Evolutionary conservation across 768 basidiomycete genomes (phyloP).

Genomic region (Agrocybe chaxingu): DNA sequence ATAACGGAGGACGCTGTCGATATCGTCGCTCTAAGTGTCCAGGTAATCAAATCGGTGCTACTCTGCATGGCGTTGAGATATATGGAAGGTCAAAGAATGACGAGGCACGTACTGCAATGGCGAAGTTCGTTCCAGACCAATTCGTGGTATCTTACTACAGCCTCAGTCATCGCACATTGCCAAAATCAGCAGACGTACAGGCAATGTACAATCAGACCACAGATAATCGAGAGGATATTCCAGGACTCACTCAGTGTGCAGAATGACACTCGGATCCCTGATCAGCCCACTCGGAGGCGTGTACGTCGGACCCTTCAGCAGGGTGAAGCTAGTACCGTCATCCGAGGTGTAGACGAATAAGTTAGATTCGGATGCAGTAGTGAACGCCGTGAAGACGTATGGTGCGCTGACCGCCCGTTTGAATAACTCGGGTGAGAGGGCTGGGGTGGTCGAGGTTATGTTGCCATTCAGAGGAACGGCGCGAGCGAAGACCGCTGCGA

Average conservation of each 20-base stretch:
- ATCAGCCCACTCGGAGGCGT: slow-evolving; percentile 32
- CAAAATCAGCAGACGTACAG: slow-evolving; percentile 10
- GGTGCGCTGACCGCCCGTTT: slow-evolving; percentile 27
- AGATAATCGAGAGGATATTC: background rate
- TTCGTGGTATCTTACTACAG: slow-evolving; percentile 27
- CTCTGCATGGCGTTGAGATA: slow-evolving; percentile 15
- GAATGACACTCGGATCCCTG: slow-evolving; percentile 30
- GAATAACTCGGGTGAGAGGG: slow-evolving; percentile 23
- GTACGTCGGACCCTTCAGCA: slow-evolving; percentile 31
- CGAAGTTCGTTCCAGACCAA: slow-evolving; percentile 33
- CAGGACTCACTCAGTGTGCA: slow-evolving; percentile 29
- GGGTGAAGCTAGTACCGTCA: slow-evolving; percentile 26
- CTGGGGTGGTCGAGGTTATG: slow-evolving; percentile 21
- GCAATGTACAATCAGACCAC: slow-evolving; percentile 17
- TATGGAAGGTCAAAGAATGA: background rate
- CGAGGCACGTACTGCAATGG: slow-evolving; percentile 24
- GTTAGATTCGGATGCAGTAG: slow-evolving; percentile 30
- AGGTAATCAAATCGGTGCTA: slow-evolving; percentile 26
- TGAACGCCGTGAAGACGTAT: slow-evolving; percentile 33
- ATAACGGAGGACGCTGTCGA: slow-evolving; percentile 25
- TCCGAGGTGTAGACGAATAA: slow-evolving; percentile 31
- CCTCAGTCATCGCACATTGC: too few species aligned
- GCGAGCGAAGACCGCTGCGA: too few species aligned
- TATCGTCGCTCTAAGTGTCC: slow-evolving; percentile 26
- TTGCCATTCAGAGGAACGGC: background rate